phyloP scores from a whole-genome alignment of 2,329 filamentous ascomycete genomes.

The Chaetomium sp. region DNA sequence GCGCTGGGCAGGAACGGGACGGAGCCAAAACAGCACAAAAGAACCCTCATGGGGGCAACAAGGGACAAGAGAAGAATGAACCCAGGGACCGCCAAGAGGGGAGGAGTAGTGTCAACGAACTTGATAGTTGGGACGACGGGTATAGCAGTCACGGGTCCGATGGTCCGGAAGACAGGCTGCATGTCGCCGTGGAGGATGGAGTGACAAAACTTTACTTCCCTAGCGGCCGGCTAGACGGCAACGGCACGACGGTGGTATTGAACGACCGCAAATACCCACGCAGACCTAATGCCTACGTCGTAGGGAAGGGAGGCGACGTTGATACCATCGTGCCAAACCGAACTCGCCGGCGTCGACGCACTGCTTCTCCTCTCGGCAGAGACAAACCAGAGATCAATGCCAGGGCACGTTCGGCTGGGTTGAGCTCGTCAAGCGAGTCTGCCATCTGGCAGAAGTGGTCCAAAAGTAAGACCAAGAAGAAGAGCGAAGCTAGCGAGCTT shows the following conservation, averaged over 20 bases:
- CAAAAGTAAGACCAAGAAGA: background rate
- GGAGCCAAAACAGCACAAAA: background rate
- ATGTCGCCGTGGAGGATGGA: constrained; percentile 1
- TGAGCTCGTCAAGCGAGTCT: background rate
- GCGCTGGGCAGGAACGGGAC: background rate
- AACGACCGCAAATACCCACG: background rate
- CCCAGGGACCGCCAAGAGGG: background rate
- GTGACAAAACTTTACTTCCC: background rate
- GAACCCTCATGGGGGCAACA: background rate
- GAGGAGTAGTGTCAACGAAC: background rate
- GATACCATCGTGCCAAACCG: background rate
- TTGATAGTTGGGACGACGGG: background rate
- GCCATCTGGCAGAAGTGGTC: background rate
- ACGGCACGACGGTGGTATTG: background rate
- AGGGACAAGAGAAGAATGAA: background rate
- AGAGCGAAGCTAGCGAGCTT: background rate
- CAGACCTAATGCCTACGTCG: background rate
- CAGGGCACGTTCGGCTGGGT: background rate
- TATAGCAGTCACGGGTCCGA: background rate
- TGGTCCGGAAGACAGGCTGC: background rate
- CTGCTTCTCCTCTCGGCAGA: too few species aligned
- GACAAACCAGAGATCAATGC: background rate
- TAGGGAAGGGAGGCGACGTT: background rate
- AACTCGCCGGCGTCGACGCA: background rate
- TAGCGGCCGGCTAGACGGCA: background rate